These are phyloP conservation scores for Ganoderma boninense DNA, from an alignment of 1,284 basidiomycete genomes.

Conservation along the genomic window DNA sequence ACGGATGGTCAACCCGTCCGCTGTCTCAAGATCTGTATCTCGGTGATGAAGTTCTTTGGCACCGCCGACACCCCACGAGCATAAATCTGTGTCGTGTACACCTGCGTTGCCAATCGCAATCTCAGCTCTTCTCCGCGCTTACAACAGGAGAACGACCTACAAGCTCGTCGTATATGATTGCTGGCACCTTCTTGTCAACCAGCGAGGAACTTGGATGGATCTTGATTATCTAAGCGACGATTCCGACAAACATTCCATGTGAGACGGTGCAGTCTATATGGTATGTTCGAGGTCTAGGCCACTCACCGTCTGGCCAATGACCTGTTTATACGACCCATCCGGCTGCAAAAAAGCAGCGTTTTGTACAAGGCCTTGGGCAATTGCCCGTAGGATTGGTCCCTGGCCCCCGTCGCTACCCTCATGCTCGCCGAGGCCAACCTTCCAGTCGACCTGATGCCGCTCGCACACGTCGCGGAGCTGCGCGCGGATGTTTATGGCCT, in stretches of 20 bases:
- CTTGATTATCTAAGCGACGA: slow-evolving; percentile 70
- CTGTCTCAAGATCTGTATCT: slow-evolving; percentile 40
- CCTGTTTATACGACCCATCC: slow-evolving; percentile 87
- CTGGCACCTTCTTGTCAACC: slow-evolving; percentile 80
- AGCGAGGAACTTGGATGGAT: slow-evolving; percentile 89
- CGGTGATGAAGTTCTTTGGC: slow-evolving; percentile 62
- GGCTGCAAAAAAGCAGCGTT: slow-evolving; percentile 86
- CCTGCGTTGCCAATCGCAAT: slow-evolving; percentile 49
- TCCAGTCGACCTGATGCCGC: slow-evolving; percentile 68
- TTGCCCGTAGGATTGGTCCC: slow-evolving; percentile 63
- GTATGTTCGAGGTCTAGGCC: not conserved
- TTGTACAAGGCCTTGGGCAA: slow-evolving; percentile 80
- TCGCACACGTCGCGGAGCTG: slow-evolving; percentile 81
- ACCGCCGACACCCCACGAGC: slow-evolving; percentile 88
- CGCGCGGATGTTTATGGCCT: slow-evolving; percentile 83
- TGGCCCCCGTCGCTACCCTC: slow-evolving; percentile 48
- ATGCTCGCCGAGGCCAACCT: slow-evolving; percentile 61
- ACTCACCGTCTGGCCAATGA: slow-evolving; percentile 80
- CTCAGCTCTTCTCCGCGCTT: slow-evolving; percentile 14
- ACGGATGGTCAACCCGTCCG: slow-evolving; percentile 7
- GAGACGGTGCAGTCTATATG: not conserved
- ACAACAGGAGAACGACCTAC: slow-evolving; percentile 55
- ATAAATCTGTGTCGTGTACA: slow-evolving; percentile 87
- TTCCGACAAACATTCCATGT: slow-evolving; percentile 10
- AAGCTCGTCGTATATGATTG: slow-evolving; percentile 91